Conservation (phyloP, 345 rosid genomes). For the Garcia nutans region DNA sequence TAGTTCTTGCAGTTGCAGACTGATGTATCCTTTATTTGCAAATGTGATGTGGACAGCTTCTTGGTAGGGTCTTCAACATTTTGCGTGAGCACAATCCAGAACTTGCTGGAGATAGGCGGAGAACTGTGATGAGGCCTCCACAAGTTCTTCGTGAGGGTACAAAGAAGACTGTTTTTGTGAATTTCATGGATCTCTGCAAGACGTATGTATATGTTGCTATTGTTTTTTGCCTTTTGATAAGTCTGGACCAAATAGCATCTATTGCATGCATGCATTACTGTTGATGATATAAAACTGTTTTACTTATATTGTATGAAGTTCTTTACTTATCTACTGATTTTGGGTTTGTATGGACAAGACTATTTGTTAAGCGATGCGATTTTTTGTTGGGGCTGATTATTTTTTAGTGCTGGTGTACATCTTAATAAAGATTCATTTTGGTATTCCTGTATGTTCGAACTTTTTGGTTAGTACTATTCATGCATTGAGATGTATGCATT, state of each 20-base stretch:
- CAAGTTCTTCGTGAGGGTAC: conserved; percentile 99
- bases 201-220: conserved; percentile 40
- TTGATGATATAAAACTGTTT: not conserved
- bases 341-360: no score
- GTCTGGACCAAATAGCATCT: not conserved
- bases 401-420: not conserved
- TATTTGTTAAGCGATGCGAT: not conserved
- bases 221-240: not conserved
- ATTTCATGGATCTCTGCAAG: conserved; percentile 96
- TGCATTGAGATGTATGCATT: not conserved
- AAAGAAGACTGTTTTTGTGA: conserved; percentile 93
- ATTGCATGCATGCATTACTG: not conserved
- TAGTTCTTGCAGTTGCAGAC: not conserved
- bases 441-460: not conserved
- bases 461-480: not conserved
- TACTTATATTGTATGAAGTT: not conserved
- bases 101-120: conserved; percentile 94
- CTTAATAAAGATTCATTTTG: not conserved
- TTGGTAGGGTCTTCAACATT: conserved; percentile 81
- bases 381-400: not conserved
- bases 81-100: conserved; percentile 93
- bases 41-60: conserved; percentile 63
- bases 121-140: conserved; percentile 98
- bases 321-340: not conserved
- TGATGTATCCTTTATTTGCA: not conserved